Evolutionary conservation across 2,329 filamentous ascomycete species (phyloP).

Genomic region (Diaporthe longicolla): DNA sequence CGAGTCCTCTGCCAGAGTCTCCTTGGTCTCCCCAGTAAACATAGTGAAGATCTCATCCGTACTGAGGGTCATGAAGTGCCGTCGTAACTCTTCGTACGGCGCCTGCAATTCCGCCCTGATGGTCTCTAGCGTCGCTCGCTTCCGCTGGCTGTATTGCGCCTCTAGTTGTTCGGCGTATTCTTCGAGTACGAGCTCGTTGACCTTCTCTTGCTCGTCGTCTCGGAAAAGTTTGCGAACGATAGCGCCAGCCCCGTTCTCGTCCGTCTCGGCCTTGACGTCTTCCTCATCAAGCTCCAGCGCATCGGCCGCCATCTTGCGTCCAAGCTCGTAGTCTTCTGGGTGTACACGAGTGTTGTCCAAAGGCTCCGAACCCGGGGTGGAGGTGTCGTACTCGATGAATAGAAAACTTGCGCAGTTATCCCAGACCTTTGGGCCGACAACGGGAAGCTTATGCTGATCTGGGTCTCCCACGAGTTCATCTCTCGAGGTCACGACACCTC

Average conservation of each 20-base stretch:
- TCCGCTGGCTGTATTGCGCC: slow-evolving; percentile 91
- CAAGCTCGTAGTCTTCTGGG: slow-evolving; percentile 97
- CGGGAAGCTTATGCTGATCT: slow-evolving; percentile 81
- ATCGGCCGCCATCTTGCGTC: slow-evolving; percentile 98
- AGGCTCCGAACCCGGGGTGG: slow-evolving; percentile 87
- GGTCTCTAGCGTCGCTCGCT: slow-evolving; percentile 94
- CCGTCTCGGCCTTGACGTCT: slow-evolving; percentile 94
- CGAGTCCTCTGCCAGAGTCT: slow-evolving; percentile 90
- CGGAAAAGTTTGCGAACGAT: slow-evolving; percentile 96
- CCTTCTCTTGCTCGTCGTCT: slow-evolving; percentile 92
- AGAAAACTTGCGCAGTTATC: slow-evolving; percentile 98
- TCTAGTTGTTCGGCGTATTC: slow-evolving; percentile 97
- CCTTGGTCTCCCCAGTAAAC: slow-evolving; percentile 92
- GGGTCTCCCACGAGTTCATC: slow-evolving; percentile 92
- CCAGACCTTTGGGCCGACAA: slow-evolving; percentile 92
- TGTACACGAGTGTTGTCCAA: slow-evolving; percentile 97
- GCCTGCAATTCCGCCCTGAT: slow-evolving; percentile 94
- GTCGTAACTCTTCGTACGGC: slow-evolving; percentile 93
- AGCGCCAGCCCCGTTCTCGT: slow-evolving; percentile 89
- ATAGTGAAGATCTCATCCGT: slow-evolving; percentile 93
- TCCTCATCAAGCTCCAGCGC: slow-evolving; percentile 97
- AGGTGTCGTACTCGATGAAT: slow-evolving; percentile 88
- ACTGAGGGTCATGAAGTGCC: slow-evolving; percentile 78
- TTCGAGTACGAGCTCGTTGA: slow-evolving; percentile 95
- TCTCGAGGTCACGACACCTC: slow-evolving; percentile 85